phyloP scores from a whole-genome alignment of 164 flowering plant species.

The Berberis vulgaris region DNA sequence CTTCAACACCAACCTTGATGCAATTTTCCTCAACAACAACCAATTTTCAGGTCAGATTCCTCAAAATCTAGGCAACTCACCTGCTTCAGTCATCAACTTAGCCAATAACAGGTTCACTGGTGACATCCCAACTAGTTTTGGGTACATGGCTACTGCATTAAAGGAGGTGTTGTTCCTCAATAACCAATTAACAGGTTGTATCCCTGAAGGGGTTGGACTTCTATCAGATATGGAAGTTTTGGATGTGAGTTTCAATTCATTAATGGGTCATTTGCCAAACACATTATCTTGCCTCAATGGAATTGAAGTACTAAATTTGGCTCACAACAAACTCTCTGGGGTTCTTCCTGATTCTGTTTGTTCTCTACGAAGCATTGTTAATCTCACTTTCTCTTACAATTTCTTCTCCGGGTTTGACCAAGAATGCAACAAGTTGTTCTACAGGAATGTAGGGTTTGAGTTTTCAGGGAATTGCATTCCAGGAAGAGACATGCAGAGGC shows the following conservation, averaged over 20 bases:
- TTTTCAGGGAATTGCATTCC: constrained; percentile 74
- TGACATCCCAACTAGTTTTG: constrained; percentile 56
- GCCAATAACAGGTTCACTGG: constrained; percentile 79
- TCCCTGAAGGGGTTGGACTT: constrained; percentile 76
- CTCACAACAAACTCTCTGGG: constrained; percentile 73
- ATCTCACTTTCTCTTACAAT: constrained; percentile 68
- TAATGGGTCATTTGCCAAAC: constrained; percentile 80
- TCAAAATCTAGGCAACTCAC: constrained; percentile 57
- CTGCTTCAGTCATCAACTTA: constrained; percentile 84
- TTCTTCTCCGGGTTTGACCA: constrained; percentile 81
- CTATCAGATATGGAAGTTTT: constrained; percentile 58
- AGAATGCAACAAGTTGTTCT: constrained; percentile 40
- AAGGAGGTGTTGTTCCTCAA: constrained; percentile 78
- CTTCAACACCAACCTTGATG: constrained; percentile 57
- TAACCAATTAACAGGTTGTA: constrained; percentile 81
- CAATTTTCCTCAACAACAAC: constrained; percentile 77
- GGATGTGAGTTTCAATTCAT: constrained; percentile 70
- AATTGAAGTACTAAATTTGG: constrained; percentile 71
- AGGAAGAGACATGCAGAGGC: constrained; percentile 63
- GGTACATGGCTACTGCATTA: constrained; percentile 45
- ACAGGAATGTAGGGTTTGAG: constrained; percentile 59
- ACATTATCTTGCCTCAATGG: constrained; percentile 58
- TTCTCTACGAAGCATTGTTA: constrained; percentile 42
- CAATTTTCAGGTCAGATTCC: constrained; percentile 68
- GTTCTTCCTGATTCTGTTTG: constrained; percentile 62